Conservation (phyloP, 129 eudicot species). For the Smallanthus sonchifolius region DNA sequence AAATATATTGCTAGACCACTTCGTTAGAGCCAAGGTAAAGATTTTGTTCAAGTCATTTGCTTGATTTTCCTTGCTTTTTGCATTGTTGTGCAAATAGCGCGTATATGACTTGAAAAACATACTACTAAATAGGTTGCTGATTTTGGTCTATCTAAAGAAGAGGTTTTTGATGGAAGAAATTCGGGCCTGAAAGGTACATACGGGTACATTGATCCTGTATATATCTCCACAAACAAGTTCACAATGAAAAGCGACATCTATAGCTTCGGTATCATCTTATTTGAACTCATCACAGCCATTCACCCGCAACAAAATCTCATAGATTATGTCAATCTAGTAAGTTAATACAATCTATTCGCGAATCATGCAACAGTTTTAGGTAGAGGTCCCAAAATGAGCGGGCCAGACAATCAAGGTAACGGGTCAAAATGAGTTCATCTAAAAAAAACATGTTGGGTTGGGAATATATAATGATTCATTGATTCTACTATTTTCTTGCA, state of each 20-base stretch:
- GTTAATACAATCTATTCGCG: constrained; percentile 8
- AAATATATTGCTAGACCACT: constrained; percentile 78
- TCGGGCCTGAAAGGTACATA: constrained; percentile 96
- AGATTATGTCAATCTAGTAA: constrained; percentile 94
- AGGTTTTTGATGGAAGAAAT: constrained; percentile 67
- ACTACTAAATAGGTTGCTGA: constrained; percentile 75
- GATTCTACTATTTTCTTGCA: not conserved
- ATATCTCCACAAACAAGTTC: constrained; percentile 77
- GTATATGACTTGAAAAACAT: not conserved
- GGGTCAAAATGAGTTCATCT: not conserved
- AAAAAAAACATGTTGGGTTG: not conserved
- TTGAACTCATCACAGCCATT: constrained; percentile 96
- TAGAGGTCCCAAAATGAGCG: not conserved
- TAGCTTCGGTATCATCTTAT: constrained; percentile 89
- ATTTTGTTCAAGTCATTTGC: not conserved
- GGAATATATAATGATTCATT: too few relatives aligned
- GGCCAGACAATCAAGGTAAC: not conserved
- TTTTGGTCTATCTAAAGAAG: constrained; percentile 97
- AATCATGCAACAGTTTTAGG: not conserved
- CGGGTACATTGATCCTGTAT: constrained; percentile 94
- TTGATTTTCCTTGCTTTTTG: not conserved
- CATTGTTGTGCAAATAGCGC: not conserved
- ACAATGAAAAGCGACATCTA: constrained; percentile 89
- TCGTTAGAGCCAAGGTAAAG: constrained; percentile 86
- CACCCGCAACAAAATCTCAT: constrained; percentile 96